Conservation (phyloP, 2,329 filamentous ascomycete genomes). For the Tympanopsis confertula region DNA sequence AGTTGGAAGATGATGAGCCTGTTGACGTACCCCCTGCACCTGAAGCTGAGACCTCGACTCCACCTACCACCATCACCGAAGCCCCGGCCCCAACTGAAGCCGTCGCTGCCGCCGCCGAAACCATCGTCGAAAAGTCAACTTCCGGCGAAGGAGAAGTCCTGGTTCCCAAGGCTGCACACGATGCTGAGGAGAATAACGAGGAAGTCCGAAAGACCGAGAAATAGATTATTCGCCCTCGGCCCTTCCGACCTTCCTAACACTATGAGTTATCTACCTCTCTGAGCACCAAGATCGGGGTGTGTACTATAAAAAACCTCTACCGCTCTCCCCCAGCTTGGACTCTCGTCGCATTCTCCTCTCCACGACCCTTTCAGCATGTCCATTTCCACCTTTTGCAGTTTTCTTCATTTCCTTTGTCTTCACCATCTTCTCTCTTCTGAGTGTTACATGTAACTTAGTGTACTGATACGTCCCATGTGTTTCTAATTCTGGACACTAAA, state of each 20-base stretch:
- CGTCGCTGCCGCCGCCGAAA: neutral
- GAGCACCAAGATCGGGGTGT: neutral
- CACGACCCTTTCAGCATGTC: neutral
- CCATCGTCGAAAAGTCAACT: neutral
- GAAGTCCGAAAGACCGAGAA: neutral
- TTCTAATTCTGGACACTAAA: no score
- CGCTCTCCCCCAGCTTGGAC: no score
- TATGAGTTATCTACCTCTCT: neutral
- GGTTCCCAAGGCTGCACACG: neutral
- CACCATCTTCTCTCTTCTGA: no score
- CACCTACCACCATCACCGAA: neutral
- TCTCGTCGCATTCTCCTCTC: neutral
- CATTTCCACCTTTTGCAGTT: neutral
- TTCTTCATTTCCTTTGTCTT: neutral
- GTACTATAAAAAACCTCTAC: neutral
- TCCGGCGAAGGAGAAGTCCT: neutral
- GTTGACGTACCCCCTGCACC: no score
- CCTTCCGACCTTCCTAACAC: no score
- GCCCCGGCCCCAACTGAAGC: neutral
- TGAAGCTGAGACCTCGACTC: neutral
- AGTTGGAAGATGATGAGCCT: slow-evolving; percentile 74
- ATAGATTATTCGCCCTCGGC: neutral
- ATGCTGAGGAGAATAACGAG: neutral
- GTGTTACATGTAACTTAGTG: no score
- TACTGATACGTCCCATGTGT: no score